These are phyloP conservation scores for Collybiopsis luxurians DNA, from an alignment of 768 basidiomycete species.

Conservation along the genomic window DNA sequence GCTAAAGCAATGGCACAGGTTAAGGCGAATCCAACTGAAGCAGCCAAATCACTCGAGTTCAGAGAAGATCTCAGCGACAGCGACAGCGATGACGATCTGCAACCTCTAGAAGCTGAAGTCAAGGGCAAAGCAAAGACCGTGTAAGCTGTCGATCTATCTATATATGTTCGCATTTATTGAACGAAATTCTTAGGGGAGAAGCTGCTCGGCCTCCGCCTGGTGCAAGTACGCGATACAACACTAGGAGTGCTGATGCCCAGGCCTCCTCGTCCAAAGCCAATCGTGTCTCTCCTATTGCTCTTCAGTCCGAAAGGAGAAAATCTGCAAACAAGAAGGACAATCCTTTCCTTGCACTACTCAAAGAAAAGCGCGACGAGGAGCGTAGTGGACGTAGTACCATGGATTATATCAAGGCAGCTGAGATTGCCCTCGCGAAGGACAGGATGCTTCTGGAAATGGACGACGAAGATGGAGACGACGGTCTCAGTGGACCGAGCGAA, in stretches of 20 bases:
- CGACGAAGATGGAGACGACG: constrained; percentile 32
- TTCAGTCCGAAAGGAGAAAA: not conserved
- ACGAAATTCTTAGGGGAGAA: not conserved
- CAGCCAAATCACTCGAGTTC: constrained; percentile 21
- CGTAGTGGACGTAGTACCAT: constrained; percentile 33
- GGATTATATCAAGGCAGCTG: constrained; percentile 44
- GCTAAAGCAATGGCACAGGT: constrained; percentile 51
- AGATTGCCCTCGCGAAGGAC: constrained; percentile 33
- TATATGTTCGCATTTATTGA: not conserved
- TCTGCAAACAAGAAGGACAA: constrained; percentile 28
- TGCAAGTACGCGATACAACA: not conserved
- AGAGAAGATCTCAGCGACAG: constrained; percentile 8
- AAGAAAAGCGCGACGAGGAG: constrained; percentile 45
- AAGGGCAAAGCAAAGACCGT: constrained; percentile 15
- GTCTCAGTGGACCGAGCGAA: constrained; percentile 33
- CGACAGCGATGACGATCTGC: constrained; percentile 10
- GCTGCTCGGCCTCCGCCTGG: not conserved
- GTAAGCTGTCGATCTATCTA: not conserved
- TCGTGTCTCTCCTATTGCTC: not conserved
- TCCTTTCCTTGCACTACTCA: constrained; percentile 54
- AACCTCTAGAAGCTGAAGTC: not conserved
- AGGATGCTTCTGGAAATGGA: constrained; percentile 26
- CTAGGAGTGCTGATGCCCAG: not conserved
- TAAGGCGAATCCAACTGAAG: constrained; percentile 36
- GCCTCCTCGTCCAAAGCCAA: not conserved